Conservation (phyloP, 2,329 filamentous ascomycete genomes). For the Microdochium paspali region DNA sequence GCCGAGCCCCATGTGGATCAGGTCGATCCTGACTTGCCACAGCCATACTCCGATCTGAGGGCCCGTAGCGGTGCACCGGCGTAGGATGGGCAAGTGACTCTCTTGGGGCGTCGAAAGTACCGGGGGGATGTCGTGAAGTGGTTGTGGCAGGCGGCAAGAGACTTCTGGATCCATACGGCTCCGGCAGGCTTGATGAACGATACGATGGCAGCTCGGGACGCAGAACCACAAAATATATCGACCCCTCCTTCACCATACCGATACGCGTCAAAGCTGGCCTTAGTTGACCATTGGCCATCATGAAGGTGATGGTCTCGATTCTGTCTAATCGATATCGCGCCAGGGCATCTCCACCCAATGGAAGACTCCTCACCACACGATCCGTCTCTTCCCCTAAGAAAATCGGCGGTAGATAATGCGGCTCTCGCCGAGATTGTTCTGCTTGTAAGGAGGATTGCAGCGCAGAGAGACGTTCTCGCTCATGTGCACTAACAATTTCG, state of each 20-base stretch:
- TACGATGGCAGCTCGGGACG: conserved; percentile 24
- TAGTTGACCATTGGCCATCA: conserved; percentile 38
- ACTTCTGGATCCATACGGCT: conserved; percentile 30
- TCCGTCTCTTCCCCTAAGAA: conserved; percentile 44
- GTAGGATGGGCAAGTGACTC: conserved; percentile 21
- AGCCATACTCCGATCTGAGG: not conserved
- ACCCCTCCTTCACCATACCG: conserved; percentile 49
- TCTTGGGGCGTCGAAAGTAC: conserved; percentile 34
- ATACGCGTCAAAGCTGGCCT: conserved; percentile 40
- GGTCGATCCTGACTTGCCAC: not conserved
- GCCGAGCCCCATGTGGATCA: conserved; percentile 1
- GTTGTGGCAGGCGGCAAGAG: conserved; percentile 31
- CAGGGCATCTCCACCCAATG: conserved; percentile 44
- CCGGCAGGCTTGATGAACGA: conserved; percentile 24
- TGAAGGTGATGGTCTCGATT: conserved; percentile 46
- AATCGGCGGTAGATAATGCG: conserved; percentile 57
- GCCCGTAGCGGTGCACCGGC: conserved; percentile 14
- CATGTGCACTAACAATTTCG: conserved; percentile 41
- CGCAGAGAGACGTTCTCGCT: conserved; percentile 40
- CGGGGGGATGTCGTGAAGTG: conserved; percentile 27
- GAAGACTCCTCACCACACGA: conserved; percentile 42
- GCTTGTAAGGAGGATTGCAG: conserved; percentile 44
- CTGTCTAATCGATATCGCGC: conserved; percentile 41
- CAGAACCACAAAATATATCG: conserved; percentile 53
- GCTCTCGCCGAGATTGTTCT: conserved; percentile 48